Evolutionary conservation across 805 yeast genomes (phyloP), one percentile per base, ranked within the genome.

Genomic region (Pichia heedii): DNA sequence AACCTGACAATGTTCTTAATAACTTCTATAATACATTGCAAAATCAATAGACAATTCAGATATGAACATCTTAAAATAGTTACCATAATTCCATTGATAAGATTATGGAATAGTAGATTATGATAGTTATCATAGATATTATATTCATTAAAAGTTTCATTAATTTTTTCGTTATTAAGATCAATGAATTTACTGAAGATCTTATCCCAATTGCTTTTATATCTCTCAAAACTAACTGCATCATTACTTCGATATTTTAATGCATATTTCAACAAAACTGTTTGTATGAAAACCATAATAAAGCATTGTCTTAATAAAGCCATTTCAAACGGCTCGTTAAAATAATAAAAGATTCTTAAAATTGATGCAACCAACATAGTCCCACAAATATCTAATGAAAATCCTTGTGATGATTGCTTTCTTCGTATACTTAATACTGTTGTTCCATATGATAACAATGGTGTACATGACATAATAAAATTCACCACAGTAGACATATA

Each of bases 371-470:
- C 69, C 48, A 88, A 59, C 95, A 89, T 87, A 7, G 95, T 85
- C 7, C 87, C 89, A 63, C 96, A 89, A 11, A 89, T 84, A 62
- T 89, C 97, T n/a, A 87, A 68, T 5, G 95, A 83, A 56, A 88
- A 87, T 20, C 96, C 97, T 20, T 75, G 68, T 1, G 90, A 74
- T 0, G 88, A 73, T 56, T 79, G 67, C 29, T 75, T 72, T 38
- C 71, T 67, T 53, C 77, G 72, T 13, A 88, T 87, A 49, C 83
- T 70, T 38, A 76, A 67, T 30, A 88, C 74, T 1, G 96, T 87
- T 15, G 93, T 76, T 3, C 95, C 95, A 57, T 89, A 88, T 7
- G 96, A 84, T 48, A 89, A 72, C 36, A 88, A 61, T 2, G 97
- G 97, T 0, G 96, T 83, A 55, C 84, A 75, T 26, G 87, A 75